These are phyloP conservation scores for Phanerochaete carnosa DNA, from an alignment of 768 basidiomycete genomes.

Conservation along the genomic window DNA sequence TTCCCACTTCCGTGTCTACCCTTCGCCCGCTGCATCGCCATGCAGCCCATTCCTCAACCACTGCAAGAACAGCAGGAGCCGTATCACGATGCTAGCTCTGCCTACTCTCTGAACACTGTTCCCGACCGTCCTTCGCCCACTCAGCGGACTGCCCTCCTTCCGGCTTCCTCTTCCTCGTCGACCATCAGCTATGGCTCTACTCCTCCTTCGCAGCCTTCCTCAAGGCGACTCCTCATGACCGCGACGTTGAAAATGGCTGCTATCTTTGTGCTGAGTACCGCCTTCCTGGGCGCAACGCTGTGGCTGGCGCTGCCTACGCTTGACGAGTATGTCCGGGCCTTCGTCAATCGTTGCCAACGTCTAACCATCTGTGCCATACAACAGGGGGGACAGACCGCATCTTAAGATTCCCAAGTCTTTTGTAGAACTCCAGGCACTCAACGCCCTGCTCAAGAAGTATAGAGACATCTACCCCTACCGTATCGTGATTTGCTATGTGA, in stretches of 20 bases:
- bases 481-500: conserved; percentile 83
- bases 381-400: conserved; percentile 62
- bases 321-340: conserved; percentile 55
- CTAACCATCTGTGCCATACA: conserved; percentile 28
- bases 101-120: conserved; percentile 68
- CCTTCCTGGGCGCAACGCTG: conserved; percentile 72
- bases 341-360: conserved; percentile 4
- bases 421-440: conserved; percentile 79
- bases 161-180: conserved; percentile 9
- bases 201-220: conserved; percentile 32
- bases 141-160: conserved; percentile 26
- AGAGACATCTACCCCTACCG: conserved; percentile 83
- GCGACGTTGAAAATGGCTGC: conserved; percentile 82
- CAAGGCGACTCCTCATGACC: conserved; percentile 63
- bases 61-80: conserved; percentile 5
- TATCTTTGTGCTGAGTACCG: conserved; percentile 68
- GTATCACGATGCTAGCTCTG: conserved; percentile 36
- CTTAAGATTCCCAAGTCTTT: conserved; percentile 89
- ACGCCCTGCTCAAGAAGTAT: conserved; percentile 87
- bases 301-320: conserved; percentile 79
- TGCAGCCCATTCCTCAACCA: conserved; percentile 4
- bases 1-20: not conserved
- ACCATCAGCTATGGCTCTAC: conserved; percentile 47
- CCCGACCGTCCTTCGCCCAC: conserved; percentile 31
- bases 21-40: conserved; percentile 1